Evolutionary conservation across 306 rosid genomes (phyloP).

Genomic region (Trifolium subterraneum): DNA sequence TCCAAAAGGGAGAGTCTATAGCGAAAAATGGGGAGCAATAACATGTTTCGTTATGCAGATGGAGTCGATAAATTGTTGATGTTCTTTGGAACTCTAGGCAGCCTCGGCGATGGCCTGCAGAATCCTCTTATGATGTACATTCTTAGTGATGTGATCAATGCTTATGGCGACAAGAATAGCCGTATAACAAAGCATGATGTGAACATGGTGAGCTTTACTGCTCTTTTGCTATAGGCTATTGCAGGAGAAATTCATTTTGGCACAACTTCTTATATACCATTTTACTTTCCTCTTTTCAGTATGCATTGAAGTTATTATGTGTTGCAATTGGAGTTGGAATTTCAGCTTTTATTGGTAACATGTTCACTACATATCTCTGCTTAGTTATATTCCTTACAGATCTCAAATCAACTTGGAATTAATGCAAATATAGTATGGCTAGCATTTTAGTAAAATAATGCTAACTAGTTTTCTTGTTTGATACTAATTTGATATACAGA

Average conservation of each 20-base stretch:
- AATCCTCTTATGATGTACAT: slow-evolving; percentile 81
- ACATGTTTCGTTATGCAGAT: slow-evolving; percentile 81
- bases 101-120: slow-evolving; percentile 88
- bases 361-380: slow-evolving; percentile 5
- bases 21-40: slow-evolving; percentile 60
- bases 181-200: slow-evolving; percentile 58
- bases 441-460: slow-evolving; percentile 19
- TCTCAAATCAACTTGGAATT: slow-evolving; percentile 1
- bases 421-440: slow-evolving; percentile 5
- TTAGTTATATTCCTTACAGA: slow-evolving; percentile 18
- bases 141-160: slow-evolving; percentile 81
- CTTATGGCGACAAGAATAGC: slow-evolving; percentile 58
- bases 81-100: slow-evolving; percentile 81
- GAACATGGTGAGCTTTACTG: slow-evolving; percentile 60
- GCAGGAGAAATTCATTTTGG: not conserved
- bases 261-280: slow-evolving; percentile 34
- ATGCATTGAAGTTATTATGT: slow-evolving; percentile 65
- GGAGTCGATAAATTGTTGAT: slow-evolving; percentile 69
- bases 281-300: slow-evolving; percentile 54
- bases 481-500: slow-evolving; percentile 56
- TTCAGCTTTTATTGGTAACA: slow-evolving; percentile 80
- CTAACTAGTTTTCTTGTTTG: slow-evolving; percentile 34
- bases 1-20: slow-evolving; percentile 37
- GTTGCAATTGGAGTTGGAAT: slow-evolving; percentile 84
- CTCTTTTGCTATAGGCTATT: not conserved